These are phyloP conservation scores for Colletotrichum musicola DNA, from an alignment of 2,329 filamentous ascomycete genomes.

Conservation along the genomic window DNA sequence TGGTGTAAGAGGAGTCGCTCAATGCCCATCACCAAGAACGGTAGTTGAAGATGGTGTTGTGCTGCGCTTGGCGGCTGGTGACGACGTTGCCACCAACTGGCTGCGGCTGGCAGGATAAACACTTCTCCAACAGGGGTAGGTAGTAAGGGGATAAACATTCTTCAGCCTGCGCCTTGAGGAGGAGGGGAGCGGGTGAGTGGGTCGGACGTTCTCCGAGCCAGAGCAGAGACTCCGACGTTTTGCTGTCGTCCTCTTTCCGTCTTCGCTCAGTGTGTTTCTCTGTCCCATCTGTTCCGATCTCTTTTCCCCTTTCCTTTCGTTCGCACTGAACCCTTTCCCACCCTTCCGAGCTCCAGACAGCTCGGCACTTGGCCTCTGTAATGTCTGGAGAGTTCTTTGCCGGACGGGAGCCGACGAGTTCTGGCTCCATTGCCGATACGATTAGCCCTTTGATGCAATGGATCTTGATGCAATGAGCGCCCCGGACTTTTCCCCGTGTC, in stretches of 20 bases:
- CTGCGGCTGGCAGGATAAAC: slow-evolving; percentile 22
- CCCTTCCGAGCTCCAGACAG: slow-evolving; percentile 14
- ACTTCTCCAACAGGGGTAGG: slow-evolving; percentile 2
- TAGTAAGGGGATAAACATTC: slow-evolving; percentile 31
- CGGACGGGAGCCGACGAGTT: slow-evolving; percentile 3
- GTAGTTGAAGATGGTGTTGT: slow-evolving; percentile 19
- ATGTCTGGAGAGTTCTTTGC: slow-evolving; percentile 38
- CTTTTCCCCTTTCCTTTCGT: background rate
- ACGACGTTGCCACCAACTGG: background rate
- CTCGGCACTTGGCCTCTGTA: slow-evolving; percentile 24
- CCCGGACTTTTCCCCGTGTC: slow-evolving; percentile 36
- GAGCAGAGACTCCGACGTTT: too few species aligned
- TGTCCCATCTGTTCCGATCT: too few species aligned
- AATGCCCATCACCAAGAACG: slow-evolving; percentile 19
- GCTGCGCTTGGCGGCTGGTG: slow-evolving; percentile 20
- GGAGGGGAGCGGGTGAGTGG: background rate
- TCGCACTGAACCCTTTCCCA: slow-evolving; percentile 10
- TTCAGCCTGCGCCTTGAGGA: slow-evolving; percentile 19
- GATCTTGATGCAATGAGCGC: slow-evolving; percentile 5
- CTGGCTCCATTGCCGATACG: slow-evolving; percentile 11
- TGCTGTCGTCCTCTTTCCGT: too few species aligned
- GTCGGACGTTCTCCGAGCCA: too few species aligned
- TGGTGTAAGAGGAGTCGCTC: slow-evolving; percentile 2
- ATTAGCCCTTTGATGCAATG: slow-evolving; percentile 13
- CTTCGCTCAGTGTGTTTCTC: too few species aligned